These are phyloP conservation scores for Lodderomyces theae DNA, from an alignment of 1,139 yeast species.

Conservation along the genomic window DNA sequence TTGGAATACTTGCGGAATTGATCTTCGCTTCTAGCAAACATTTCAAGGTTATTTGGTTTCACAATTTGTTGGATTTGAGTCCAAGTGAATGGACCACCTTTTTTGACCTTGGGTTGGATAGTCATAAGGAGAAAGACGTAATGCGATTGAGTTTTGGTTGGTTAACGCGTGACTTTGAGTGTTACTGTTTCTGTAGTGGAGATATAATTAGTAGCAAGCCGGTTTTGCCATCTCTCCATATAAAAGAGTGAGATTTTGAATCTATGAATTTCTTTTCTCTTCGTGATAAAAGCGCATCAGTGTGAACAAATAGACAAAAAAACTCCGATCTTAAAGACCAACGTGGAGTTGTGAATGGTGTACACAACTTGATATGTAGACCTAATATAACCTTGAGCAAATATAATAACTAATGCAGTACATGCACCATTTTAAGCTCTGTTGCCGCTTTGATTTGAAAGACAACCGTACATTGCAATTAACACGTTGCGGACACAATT, in stretches of 20 bases:
- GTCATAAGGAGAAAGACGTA: background rate
- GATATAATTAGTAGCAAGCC: background rate
- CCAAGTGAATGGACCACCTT: slow-evolving; percentile 34
- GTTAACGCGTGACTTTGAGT: too few relatives aligned
- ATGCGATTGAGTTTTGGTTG: background rate
- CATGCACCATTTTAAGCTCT: too few relatives aligned
- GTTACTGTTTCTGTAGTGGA: too few relatives aligned
- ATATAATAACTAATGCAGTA: too few relatives aligned
- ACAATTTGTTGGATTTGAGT: slow-evolving; percentile 32
- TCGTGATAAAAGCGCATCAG: background rate
- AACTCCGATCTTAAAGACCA: background rate
- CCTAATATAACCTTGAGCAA: too few relatives aligned
- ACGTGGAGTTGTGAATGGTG: too few relatives aligned
- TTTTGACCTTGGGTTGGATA: slow-evolving; percentile 13
- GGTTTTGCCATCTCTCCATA: background rate
- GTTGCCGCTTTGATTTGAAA: too few relatives aligned
- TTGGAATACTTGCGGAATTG: slow-evolving; percentile 35
- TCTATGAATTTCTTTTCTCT: slow-evolving; percentile 2
- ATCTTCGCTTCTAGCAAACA: slow-evolving; percentile 38
- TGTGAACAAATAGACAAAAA: too few relatives aligned
- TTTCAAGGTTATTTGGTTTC: slow-evolving; percentile 32
- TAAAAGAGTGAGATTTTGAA: background rate
- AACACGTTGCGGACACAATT: too few relatives aligned
- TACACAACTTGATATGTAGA: too few relatives aligned
- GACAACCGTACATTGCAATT: too few relatives aligned